phyloP scores from a whole-genome alignment of 116 monocot genomes.

The Zostera marina region DNA sequence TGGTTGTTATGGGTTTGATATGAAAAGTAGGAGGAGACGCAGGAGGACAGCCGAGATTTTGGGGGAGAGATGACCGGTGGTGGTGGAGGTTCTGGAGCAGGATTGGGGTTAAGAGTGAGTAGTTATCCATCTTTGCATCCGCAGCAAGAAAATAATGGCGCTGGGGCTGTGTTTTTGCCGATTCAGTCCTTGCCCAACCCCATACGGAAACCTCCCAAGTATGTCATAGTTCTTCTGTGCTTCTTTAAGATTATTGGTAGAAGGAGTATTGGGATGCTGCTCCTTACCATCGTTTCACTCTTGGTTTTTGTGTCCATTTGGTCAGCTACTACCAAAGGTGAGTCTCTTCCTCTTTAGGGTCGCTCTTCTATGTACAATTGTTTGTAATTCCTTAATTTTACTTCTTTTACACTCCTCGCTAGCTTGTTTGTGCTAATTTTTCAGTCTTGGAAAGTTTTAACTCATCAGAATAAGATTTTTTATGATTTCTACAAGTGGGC shows the following conservation, averaged over 20 bases:
- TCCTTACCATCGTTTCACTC: conserved; percentile 33
- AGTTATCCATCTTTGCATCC: conserved; percentile 72
- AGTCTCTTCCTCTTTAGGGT: neutral
- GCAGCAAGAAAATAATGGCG: conserved; percentile 5
- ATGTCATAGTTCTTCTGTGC: conserved; percentile 43
- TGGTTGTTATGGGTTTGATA: neutral
- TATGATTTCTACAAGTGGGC: too few species aligned
- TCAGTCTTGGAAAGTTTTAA: too few species aligned
- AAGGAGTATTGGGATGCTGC: conserved; percentile 51
- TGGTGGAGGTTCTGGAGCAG: conserved; percentile 17
- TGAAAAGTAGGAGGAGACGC: neutral
- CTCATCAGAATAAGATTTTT: too few species aligned
- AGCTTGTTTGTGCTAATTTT: too few species aligned
- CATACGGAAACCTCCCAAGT: conserved; percentile 33
- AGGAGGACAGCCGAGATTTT: neutral
- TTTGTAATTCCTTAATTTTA: neutral
- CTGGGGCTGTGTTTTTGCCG: neutral
- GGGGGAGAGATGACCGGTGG: conserved; percentile 14
- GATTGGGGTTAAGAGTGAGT: conserved; percentile 40
- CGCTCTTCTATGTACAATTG: too few species aligned
- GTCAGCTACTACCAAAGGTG: conserved; percentile 48
- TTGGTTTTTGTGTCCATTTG: conserved; percentile 40
- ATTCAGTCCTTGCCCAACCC: conserved; percentile 5
- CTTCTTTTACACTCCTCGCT: neutral
- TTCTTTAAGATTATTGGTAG: conserved; percentile 45